phyloP scores from a whole-genome alignment of 768 basidiomycete species.

The Plicaturopsis crispa region DNA sequence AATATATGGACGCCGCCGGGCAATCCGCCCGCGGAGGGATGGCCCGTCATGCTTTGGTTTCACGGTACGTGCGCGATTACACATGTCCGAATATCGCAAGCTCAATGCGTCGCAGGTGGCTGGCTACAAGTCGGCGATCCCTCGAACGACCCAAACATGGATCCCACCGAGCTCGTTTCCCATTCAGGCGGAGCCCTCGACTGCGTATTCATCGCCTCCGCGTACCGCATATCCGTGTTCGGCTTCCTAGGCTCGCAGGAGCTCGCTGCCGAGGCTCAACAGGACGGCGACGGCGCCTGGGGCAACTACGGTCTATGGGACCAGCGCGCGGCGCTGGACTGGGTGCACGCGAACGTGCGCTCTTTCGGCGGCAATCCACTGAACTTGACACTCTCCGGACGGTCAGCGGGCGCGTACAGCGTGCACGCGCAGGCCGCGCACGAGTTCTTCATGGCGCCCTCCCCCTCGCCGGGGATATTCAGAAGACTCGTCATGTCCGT shows the following conservation, averaged over 20 bases:
- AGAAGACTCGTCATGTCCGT: conserved; percentile 5
- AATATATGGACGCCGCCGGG: conserved; percentile 6
- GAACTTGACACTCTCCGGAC: conserved; percentile 4
- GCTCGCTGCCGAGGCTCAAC: conserved; percentile 3
- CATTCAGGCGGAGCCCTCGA: conserved; percentile 2
- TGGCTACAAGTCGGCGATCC: conserved; percentile 8
- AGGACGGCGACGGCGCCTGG: neutral
- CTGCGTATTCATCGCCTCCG: conserved; percentile 5
- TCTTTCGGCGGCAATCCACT: conserved; percentile 3
- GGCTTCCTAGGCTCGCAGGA: conserved; percentile 5
- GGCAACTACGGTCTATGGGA: conserved; percentile 8
- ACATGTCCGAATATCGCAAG: too few species aligned
- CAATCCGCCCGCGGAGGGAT: conserved; percentile 5
- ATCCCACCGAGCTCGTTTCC: conserved; percentile 6
- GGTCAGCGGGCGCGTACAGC: conserved; percentile 7
- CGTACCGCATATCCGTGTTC: conserved; percentile 5
- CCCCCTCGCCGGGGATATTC: neutral
- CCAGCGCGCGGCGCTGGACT: conserved; percentile 4
- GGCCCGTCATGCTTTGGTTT: conserved; percentile 8
- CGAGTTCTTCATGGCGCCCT: conserved; percentile 2
- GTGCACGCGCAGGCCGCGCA: conserved; percentile 4
- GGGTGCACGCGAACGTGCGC: conserved; percentile 3
- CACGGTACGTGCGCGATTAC: too few species aligned
- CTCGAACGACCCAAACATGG: conserved; percentile 5
- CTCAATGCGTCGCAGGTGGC: neutral